These are phyloP conservation scores for Xanthoceras sorbifolium DNA, from an alignment of 345 rosid genomes.

Conservation along the genomic window DNA sequence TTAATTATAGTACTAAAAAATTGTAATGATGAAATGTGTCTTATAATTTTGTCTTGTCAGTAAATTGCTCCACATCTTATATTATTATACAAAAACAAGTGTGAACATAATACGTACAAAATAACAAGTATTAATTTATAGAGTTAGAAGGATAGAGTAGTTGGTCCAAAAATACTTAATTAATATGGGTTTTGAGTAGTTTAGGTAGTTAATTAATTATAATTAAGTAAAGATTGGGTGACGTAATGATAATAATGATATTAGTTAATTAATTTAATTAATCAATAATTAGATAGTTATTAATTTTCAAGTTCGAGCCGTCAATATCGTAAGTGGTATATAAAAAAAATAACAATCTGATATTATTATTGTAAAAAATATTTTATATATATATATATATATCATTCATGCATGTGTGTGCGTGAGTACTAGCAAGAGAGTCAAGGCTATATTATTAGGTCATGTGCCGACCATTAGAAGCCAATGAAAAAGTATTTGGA, in stretches of 20 bases:
- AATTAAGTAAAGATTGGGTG: conserved; percentile 7
- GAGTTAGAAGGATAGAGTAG: neutral
- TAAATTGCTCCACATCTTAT: conserved; percentile 1
- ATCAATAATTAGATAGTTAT: neutral
- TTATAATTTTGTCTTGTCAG: neutral
- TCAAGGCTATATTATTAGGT: no score
- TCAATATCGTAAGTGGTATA: no score
- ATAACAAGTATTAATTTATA: conserved; percentile 10
- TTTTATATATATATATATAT: no score
- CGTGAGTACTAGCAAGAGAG: no score
- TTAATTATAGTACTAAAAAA: neutral
- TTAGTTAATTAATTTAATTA: neutral
- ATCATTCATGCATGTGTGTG: no score
- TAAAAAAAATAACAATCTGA: no score
- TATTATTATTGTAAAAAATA: neutral
- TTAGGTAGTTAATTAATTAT: conserved; percentile 2
- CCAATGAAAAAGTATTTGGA: no score
- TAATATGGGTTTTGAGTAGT: neutral
- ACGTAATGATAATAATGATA: neutral
- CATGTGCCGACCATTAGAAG: conserved; percentile 2
- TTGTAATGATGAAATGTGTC: conserved; percentile 8
- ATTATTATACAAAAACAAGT: neutral
- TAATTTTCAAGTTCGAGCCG: no score
- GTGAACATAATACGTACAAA: conserved; percentile 28
- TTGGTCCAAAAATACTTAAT: neutral